Base-by-base conservation (phyloP, 1,284 basidiomycete genomes). In the Takashimella koratensis region DNA sequence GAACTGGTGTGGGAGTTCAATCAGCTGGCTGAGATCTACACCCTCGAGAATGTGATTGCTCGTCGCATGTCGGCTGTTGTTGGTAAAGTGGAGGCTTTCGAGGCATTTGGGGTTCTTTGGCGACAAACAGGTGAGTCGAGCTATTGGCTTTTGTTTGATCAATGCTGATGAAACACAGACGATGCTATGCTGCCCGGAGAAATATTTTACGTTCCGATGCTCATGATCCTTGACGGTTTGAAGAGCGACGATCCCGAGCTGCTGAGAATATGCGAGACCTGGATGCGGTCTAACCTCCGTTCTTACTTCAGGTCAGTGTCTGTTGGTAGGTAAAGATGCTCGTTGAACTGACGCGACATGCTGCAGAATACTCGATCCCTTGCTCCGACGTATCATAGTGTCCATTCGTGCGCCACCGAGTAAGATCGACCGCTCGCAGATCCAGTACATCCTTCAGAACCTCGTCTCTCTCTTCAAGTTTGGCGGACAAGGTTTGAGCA, bases 61-160 rank as follows among this genome's bases (percentile, higher is more conserved):
- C 78, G 80, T 24, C 80, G 68, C 8, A 59, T 75, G 58, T 45
- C 52, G 8, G 49, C 53, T 2, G 22, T 19, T 3, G 27, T 46
- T 0, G 39, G 49, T 12, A 44, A 57, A 21, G 24, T 52, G 1
- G 82, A 83, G 25, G 83, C 86, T 0, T 88, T 87, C 68, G 87
- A 92, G 60, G 88, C 88, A 0, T 96, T 98, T 70, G 93, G 95
- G 1, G 85, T 91, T 1, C 78, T 98, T 5, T 98, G 95, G 95
- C 82, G 91, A 54, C 76, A 93, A 54, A 88, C 86, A 47, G 90
- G 92, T 88, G 58, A 65, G 79, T 65, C 53, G 16, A 43, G n/a
- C n/a, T n/a, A n/a, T 39, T 23, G 47, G 47, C 40, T 19, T 47
- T 41, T 22, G 12, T 5, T 13, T 39, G 24, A 6, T 1, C 26